These are phyloP conservation scores for Cylindrodendrum hubeiense DNA, from an alignment of 2,329 filamentous ascomycete species.

Conservation along the genomic window DNA sequence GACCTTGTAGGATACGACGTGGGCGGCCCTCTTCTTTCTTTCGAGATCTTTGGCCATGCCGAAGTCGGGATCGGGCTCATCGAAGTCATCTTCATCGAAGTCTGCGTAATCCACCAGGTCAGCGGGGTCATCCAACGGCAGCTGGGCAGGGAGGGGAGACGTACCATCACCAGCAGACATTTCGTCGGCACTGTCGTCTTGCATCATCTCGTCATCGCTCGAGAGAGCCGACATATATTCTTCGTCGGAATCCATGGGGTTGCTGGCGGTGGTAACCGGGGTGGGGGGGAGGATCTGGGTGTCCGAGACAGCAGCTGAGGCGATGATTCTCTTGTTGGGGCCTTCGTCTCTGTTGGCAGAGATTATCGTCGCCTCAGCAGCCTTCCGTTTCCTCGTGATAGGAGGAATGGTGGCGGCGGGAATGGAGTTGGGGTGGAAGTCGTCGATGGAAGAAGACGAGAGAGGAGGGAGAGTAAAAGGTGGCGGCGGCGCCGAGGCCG, in stretches of 20 bases:
- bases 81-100: slow-evolving; percentile 69
- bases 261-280: slow-evolving; percentile 65
- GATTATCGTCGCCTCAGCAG: slow-evolving; percentile 73
- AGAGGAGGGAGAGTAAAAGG: background rate
- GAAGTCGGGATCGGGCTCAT: slow-evolving; percentile 68
- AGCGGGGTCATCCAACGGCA: slow-evolving; percentile 25
- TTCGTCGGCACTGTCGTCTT: slow-evolving; percentile 83
- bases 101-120: slow-evolving; percentile 53
- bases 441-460: background rate
- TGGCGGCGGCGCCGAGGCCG: slow-evolving; percentile 23
- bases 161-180: slow-evolving; percentile 66
- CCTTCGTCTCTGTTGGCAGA: slow-evolving; percentile 56
- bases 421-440: slow-evolving; percentile 5
- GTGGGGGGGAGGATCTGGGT: slow-evolving; percentile 66
- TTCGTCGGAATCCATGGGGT: slow-evolving; percentile 93
- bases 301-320: slow-evolving; percentile 60
- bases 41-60: slow-evolving; percentile 71
- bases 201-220: slow-evolving; percentile 78
- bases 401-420: slow-evolving; percentile 68
- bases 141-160: slow-evolving; percentile 27
- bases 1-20: slow-evolving; percentile 88
- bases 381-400: slow-evolving; percentile 71
- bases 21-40: slow-evolving; percentile 79
- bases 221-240: slow-evolving; percentile 90
- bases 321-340: slow-evolving; percentile 68